Conservation (phyloP, 2,329 filamentous ascomycete genomes). For the Coniochaeta sp. region DNA sequence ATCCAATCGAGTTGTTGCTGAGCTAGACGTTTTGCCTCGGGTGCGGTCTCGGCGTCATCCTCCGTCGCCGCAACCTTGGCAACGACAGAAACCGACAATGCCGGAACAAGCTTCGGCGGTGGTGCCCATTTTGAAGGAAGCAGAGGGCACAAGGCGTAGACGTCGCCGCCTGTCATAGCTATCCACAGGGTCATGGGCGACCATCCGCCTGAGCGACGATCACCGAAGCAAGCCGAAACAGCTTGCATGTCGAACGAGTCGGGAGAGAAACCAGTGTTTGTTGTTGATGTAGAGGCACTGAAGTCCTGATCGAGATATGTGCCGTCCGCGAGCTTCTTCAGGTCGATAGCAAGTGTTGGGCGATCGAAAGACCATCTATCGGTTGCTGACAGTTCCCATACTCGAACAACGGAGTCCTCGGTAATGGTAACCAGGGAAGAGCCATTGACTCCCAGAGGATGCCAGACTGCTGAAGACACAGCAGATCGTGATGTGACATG, state of each 20-base stretch:
- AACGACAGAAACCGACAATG: conserved; percentile 74
- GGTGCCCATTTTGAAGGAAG: conserved; percentile 81
- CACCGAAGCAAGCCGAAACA: conserved; percentile 74
- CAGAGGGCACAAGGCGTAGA: conserved; percentile 88
- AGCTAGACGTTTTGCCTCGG: conserved; percentile 46
- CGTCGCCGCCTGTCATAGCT: conserved; percentile 87
- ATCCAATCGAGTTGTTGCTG: conserved; percentile 63
- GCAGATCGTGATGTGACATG: conserved; percentile 82
- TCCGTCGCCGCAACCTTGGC: conserved; percentile 60
- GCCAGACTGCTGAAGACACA: conserved; percentile 80
- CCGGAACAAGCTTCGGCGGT: conserved; percentile 68
- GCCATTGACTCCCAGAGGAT: conserved; percentile 78
- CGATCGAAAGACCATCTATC: conserved; percentile 84
- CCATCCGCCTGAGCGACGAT: conserved; percentile 69
- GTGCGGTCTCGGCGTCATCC: conserved; percentile 46
- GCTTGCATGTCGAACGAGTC: conserved; percentile 93
- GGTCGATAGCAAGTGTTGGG: conserved; percentile 74
- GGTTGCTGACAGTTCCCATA: conserved; percentile 83
- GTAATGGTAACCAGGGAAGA: conserved; percentile 83
- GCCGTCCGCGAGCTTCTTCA: conserved; percentile 83
- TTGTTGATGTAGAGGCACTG: conserved; percentile 63
- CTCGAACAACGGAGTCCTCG: conserved; percentile 74
- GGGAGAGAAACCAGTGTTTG: conserved; percentile 76
- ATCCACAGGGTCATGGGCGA: conserved; percentile 94
- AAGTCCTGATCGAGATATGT: conserved; percentile 78